Conservation (phyloP, 1,284 basidiomycete species). For the Coniferiporia weirii region DNA sequence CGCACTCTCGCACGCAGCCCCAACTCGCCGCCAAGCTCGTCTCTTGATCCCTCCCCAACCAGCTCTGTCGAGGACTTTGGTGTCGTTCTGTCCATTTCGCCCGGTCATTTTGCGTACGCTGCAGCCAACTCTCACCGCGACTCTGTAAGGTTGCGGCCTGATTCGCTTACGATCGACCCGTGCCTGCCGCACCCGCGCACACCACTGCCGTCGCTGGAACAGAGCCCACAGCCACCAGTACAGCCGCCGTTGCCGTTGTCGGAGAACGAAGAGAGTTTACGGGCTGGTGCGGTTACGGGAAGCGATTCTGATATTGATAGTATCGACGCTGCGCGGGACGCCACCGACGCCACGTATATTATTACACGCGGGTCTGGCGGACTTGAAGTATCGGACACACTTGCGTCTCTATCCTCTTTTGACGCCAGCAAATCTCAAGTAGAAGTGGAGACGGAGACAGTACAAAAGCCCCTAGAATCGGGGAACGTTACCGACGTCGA, state of each 20-base stretch:
- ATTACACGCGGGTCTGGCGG: too few species aligned
- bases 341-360: too few species aligned
- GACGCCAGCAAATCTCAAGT: too few species aligned
- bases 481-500: neutral
- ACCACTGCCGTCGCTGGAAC: neutral
- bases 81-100: slow-evolving; percentile 7
- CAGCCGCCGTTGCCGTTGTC: too few species aligned
- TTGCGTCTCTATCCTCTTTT: too few species aligned
- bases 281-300: too few species aligned
- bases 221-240: neutral
- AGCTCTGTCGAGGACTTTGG: slow-evolving; percentile 14
- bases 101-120: neutral
- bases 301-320: too few species aligned
- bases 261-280: too few species aligned
- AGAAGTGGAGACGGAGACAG: too few species aligned
- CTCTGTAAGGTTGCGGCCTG: neutral
- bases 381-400: too few species aligned
- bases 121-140: too few species aligned
- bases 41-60: slow-evolving; percentile 6
- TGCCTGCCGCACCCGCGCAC: neutral
- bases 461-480: neutral
- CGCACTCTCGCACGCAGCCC: neutral
- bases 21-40: neutral
- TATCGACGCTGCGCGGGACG: too few species aligned
- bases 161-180: slow-evolving; percentile 13